phyloP scores from a whole-genome alignment of 2,329 filamentous ascomycete species.

The Metarhizium humberi region DNA sequence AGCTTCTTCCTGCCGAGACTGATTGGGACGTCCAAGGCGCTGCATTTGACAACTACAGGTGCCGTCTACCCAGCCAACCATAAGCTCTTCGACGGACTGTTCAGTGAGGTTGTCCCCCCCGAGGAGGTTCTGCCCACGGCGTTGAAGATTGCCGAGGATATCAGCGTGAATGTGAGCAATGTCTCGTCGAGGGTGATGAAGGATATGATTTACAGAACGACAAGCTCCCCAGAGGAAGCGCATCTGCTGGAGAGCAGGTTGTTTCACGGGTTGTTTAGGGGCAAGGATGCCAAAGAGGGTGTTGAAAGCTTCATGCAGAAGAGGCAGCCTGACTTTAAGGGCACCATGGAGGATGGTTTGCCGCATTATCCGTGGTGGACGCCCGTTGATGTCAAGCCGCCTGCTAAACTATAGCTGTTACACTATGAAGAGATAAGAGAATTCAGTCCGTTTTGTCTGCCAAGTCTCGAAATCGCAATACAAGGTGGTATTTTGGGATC shows the following conservation, averaged over 20 bases:
- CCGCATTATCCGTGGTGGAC: constrained; percentile 60
- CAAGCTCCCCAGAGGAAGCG: constrained; percentile 53
- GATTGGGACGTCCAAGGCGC: constrained; percentile 53
- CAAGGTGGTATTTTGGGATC: no score
- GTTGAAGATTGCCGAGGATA: constrained; percentile 55
- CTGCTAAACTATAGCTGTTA: not conserved
- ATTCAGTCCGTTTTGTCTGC: not conserved
- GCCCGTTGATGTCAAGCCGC: constrained; percentile 25
- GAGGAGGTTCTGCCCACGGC: constrained; percentile 55
- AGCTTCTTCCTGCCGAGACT: constrained; percentile 65
- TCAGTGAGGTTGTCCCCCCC: constrained; percentile 54
- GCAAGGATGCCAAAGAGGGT: constrained; percentile 54
- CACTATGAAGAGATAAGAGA: not conserved
- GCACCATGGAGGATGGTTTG: constrained; percentile 51
- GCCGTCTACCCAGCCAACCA: constrained; percentile 44
- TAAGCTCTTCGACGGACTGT: constrained; percentile 48
- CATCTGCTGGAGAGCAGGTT: constrained; percentile 60
- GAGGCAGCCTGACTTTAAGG: constrained; percentile 51
- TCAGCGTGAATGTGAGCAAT: constrained; percentile 55
- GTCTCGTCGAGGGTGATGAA: constrained; percentile 59
- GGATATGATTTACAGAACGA: constrained; percentile 58
- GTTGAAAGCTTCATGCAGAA: constrained; percentile 58
- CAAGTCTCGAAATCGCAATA: not conserved
- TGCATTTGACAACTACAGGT: constrained; percentile 60
- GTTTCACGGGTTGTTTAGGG: constrained; percentile 51